Evolutionary conservation across 2,329 filamentous ascomycete species (phyloP), one percentile per base, ranked within the genome.

Genomic region (Fusarium sp.): DNA sequence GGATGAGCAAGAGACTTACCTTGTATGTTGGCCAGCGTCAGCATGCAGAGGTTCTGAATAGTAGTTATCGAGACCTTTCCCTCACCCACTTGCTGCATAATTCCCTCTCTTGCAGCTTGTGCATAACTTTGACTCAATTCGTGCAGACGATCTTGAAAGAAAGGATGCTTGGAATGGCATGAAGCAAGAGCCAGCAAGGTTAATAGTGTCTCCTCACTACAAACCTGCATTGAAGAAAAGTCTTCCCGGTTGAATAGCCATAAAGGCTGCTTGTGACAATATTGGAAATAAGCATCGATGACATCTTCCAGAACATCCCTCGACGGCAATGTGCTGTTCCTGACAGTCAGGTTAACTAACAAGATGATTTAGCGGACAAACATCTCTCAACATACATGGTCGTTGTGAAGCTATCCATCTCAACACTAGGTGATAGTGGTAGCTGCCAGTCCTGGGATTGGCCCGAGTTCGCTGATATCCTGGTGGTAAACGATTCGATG

Each of bases 261-360:
- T 8, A 60, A 20, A 17, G 57, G 57, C 22, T 60, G 57, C 26
- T 32, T 60, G 17, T 60, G 57, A 32, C 35, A 60, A 18, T 51
- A 41, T 4, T 51, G 57, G 11, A 60, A 60, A 10, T 60, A 60
- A 0, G 30, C 26, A 22, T 51, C 44, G 3, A 53, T 6, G 6
- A 51, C 44, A 51, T 60, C 35, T 11, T 60, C 44, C 24, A 60
- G 9, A 11, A 60, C 26, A 5, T 60, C 44, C 2, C 13, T 41
- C 3, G 35, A 12, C 2, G 57, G 57, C 2, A 51, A 24, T 22
- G 39, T 1, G 11, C 26, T 51, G 20, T 24, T 18, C 3, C 9
- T 13, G 2, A 10, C 7, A 39, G 22, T 60, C 4, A 41, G 22
- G 15, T 36, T 36, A 36, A 36, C 13, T 5, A n/a, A 36, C 4